Evolutionary conservation across 169 alveolate genomes (phyloP), one percentile per base, ranked within the genome.

Genomic region (Babesia sp.): DNA sequence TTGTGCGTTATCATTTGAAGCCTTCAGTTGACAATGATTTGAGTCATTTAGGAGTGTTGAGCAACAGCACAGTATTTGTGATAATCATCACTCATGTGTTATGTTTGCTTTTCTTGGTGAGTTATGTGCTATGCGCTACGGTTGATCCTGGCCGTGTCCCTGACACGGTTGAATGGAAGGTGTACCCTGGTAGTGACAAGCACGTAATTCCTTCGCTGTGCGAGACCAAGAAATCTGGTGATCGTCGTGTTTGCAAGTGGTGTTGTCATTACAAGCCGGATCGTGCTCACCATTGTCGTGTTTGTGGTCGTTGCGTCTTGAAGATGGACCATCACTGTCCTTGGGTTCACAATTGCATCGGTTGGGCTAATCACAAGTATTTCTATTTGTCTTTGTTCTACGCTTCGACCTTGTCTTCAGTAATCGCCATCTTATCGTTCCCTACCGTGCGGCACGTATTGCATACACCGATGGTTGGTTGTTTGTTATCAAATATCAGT

Each of bases 251-350:
- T 39, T 87, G 93, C 66, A 90, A 84, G 71, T 84, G 93, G 94
- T 87, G 93, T 34, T 73, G 79, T 63, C 81, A 76, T 45, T 88
- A 64, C 66, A 90, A 88, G 69, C 93, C 94, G 29, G 92, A 87
- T 74, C 64, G 93, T 51, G 75, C 94, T 37, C 93, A 88, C 59
- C 96, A 85, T 73, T 84, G 88, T 70, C 85, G 95, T 7, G 91
- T 86, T n/a, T 91, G 96, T 50, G 84, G 91, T 24, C 76, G 71
- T 20, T 93, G 97, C 55, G 94, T 93, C 39, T 78, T 93, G 46
- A 92, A 90, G 80, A 93, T 93, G 97, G 97, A 93, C 85, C 97
- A 93, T 50, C 97, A 93, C 75, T 93, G 97, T 55, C 97, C 96
- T 20, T 93, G 97, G 97, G 91, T 91, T 59, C 82, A 84, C 84